Base-by-base conservation (phyloP, 495 filamentous ascomycete species). In the Penicillium antarcticum region DNA sequence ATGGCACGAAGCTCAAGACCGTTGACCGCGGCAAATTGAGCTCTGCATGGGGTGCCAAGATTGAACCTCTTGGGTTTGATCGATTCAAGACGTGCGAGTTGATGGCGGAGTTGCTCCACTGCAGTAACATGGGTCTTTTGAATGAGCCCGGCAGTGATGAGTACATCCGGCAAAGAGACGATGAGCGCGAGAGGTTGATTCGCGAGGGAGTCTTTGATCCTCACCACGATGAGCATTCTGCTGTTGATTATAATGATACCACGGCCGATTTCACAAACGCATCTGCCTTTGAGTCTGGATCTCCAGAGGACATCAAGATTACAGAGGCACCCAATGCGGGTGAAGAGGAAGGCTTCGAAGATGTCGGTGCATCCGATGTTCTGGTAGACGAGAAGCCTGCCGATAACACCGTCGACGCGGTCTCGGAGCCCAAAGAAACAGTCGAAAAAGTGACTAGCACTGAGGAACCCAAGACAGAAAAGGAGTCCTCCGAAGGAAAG, bases 1-100 rank as follows among this genome's bases (percentile, higher is more conserved):
- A 83, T 36, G 78, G 76, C 13, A 81, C 80, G 52, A 80, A 81
- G 26, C 75, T 80, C 17, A 82, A 78, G 50, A 77, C 69, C 8
- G 78, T 82, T 26, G 80, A 79, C 48, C 76, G 80, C 48, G 82
- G 84, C 40, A 80, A 86, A 46, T 75, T 96, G 54, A 87, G 81
- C 53, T 87, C 86, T 6, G 92, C 94, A 1, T 99, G 92, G 75
- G 92, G 92, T 29, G 80, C 81, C 42, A 87, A 84, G 63, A 96
- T 97, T 48, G 92, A 99, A 70, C 92, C 95, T 7, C 75, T 99
- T 14, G 95, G 94, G 2, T 99, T 99, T 61, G 94, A 99, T 66
- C 79, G 94, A 9, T 99, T 99, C 77, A 99, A 99, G 76, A 96
- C 94, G 0, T 99, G 95, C 64, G 94, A 99, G 69, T 75, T 99